Conservation (phyloP, 495 filamentous ascomycete genomes). For the Apiosordaria backusii region DNA sequence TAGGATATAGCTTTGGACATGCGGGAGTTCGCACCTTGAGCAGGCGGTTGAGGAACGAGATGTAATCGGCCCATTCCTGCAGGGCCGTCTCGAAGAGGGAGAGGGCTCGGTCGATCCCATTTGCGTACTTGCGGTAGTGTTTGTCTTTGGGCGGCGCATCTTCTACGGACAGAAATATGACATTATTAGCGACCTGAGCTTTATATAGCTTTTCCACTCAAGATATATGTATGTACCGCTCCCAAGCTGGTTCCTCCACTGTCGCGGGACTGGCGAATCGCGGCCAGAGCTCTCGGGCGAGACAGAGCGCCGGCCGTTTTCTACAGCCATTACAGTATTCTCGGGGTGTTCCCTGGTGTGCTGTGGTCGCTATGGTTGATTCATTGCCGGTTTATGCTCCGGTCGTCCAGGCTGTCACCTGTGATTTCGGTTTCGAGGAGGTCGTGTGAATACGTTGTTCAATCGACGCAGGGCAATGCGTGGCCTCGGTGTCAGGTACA, state of each 20-base stretch:
- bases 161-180: conserved; percentile 34
- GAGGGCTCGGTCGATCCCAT: conserved; percentile 80
- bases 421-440: not conserved
- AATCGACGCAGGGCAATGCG: not conserved
- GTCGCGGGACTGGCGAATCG: conserved; percentile 63
- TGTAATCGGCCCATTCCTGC: conserved; percentile 99
- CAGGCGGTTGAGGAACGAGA: conserved; percentile 88
- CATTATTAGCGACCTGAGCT: not conserved
- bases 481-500: not conserved
- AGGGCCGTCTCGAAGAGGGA: conserved; percentile 87
- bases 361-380: conserved; percentile 15
- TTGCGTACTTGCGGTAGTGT: conserved; percentile 84
- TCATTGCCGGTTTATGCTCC: conserved; percentile 27
- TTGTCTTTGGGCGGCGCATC: conserved; percentile 80
- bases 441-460: not conserved
- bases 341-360: conserved; percentile 20
- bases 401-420: not conserved
- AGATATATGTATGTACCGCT: conserved; percentile 36
- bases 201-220: conserved; percentile 20
- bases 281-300: conserved; percentile 76
- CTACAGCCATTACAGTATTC: conserved; percentile 62
- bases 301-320: conserved; percentile 63
- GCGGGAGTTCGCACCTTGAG: conserved; percentile 61
- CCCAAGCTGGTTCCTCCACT: conserved; percentile 53
- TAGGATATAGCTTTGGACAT: not conserved